phyloP scores from a whole-genome alignment of 352 stramenopile genomes.

The Pseudoperonospora humuli region DNA sequence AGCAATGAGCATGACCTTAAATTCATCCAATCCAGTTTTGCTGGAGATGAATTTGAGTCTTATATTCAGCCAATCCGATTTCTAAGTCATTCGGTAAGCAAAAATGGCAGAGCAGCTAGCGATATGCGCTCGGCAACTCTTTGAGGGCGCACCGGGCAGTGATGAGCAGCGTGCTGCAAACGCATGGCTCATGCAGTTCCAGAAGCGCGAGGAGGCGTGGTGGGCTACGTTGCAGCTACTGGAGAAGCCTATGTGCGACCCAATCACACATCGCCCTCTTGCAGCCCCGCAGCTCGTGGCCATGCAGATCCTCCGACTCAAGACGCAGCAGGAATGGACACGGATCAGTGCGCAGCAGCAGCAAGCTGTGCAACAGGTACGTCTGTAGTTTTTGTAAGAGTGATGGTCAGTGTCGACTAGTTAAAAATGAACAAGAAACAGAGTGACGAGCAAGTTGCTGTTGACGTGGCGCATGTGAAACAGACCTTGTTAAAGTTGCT shows the following conservation, averaged over 20 bases:
- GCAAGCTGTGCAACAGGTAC: constrained; percentile 37
- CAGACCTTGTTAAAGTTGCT: constrained; percentile 47
- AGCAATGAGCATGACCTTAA: too few relatives aligned
- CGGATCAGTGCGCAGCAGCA: constrained; percentile 29
- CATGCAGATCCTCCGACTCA: constrained; percentile 63
- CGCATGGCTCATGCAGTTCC: constrained; percentile 60
- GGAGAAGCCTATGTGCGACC: constrained; percentile 20
- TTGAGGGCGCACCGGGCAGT: constrained; percentile 52
- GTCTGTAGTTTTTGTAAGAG: neutral
- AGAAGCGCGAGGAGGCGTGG: constrained; percentile 51
- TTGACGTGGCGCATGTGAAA: neutral
- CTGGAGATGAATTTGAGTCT: too few relatives aligned
- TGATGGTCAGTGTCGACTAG: neutral
- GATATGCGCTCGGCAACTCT: constrained; percentile 51
- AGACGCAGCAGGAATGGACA: constrained; percentile 48
- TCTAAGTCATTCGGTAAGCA: too few relatives aligned
- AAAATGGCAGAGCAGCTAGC: constrained; percentile 48
- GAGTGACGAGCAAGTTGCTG: constrained; percentile 8
- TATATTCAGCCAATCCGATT: too few relatives aligned
- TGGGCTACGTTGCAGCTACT: constrained; percentile 47
- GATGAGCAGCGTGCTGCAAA: constrained; percentile 48
- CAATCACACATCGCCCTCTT: constrained; percentile 12
- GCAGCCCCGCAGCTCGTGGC: constrained; percentile 44
- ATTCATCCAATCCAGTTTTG: too few relatives aligned
- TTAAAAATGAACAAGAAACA: neutral